Conservation (phyloP, 106 monocot genomes). For the Dendrobium officinale region DNA sequence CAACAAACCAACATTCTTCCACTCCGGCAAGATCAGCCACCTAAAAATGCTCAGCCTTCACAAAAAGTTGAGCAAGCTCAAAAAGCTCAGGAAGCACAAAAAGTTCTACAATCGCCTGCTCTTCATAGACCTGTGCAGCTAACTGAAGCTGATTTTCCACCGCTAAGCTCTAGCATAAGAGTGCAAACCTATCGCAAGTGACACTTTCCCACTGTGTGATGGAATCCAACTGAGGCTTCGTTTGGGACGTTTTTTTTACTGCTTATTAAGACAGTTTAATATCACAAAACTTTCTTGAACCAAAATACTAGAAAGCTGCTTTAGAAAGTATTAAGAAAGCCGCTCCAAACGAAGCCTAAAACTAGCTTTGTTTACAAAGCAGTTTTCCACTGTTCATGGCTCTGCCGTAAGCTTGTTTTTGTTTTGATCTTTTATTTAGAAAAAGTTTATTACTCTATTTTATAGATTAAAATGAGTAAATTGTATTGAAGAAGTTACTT, state of each 20-base stretch:
- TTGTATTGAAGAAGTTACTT: neutral
- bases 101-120: neutral
- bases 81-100: neutral
- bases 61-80: neutral
- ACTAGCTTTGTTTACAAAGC: neutral
- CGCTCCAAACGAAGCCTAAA: too few species aligned
- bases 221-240: neutral
- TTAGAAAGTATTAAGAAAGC: too few species aligned
- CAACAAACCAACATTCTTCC: neutral
- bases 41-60: neutral
- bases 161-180: neutral
- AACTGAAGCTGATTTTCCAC: constrained; percentile 1
- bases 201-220: neutral
- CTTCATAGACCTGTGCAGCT: neutral
- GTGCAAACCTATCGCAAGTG: neutral
- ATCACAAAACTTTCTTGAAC: too few species aligned
- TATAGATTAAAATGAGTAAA: neutral
- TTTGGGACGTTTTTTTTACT: too few species aligned
- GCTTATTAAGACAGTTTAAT: too few species aligned
- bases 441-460: neutral
- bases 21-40: neutral
- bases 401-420: neutral
- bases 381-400: neutral
- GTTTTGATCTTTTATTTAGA: neutral
- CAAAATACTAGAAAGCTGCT: too few species aligned